A percentile compares a stretch with the other conserved stretches of the same genome.
phyloP scores from a whole-genome alignment of 1,284 basidiomycete species.

The Exobasidium rhododendri region DNA sequence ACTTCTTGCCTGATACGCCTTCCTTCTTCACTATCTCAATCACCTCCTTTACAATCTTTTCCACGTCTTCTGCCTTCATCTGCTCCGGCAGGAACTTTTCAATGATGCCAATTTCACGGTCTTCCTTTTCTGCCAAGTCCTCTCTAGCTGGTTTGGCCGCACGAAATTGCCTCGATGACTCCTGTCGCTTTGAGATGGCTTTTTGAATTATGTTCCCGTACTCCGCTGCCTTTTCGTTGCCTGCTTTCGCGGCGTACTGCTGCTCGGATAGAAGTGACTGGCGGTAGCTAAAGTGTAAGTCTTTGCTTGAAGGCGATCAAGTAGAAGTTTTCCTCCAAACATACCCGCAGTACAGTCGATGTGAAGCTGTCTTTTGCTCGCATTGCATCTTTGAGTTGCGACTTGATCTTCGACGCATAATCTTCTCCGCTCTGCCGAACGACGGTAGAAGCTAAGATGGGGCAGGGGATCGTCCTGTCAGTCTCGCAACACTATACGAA shows the following conservation, averaged over 20 bases:
- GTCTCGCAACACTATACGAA: no score
- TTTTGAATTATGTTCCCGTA: slow-evolving; percentile 29
- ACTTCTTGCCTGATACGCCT: slow-evolving; percentile 7
- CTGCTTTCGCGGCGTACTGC: slow-evolving; percentile 36
- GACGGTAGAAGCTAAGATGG: not conserved
- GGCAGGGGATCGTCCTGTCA: no score
- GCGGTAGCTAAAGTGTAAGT: no score
- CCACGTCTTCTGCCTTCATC: slow-evolving; percentile 17
- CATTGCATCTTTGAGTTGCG: slow-evolving; percentile 41
- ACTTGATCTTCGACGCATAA: slow-evolving; percentile 31
- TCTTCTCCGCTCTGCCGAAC: slow-evolving; percentile 17
- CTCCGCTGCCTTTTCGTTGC: not conserved
- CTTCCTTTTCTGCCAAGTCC: slow-evolving; percentile 42
- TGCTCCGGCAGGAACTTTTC: slow-evolving; percentile 29
- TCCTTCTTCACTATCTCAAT: slow-evolving; percentile 5
- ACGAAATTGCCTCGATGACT: slow-evolving; percentile 34
- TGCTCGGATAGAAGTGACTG: slow-evolving; percentile 36
- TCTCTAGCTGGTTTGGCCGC: slow-evolving; percentile 36
- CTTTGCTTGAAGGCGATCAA: no score
- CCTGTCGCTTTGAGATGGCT: slow-evolving; percentile 30
- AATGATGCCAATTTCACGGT: slow-evolving; percentile 33
- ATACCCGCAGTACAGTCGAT: slow-evolving; percentile 31
- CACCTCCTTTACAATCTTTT: slow-evolving; percentile 1
- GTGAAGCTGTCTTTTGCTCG: slow-evolving; percentile 36
- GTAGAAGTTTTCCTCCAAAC: no score